Conservation (phyloP, 805 yeast genomes). For the Barnettozyma wickerhamii region DNA sequence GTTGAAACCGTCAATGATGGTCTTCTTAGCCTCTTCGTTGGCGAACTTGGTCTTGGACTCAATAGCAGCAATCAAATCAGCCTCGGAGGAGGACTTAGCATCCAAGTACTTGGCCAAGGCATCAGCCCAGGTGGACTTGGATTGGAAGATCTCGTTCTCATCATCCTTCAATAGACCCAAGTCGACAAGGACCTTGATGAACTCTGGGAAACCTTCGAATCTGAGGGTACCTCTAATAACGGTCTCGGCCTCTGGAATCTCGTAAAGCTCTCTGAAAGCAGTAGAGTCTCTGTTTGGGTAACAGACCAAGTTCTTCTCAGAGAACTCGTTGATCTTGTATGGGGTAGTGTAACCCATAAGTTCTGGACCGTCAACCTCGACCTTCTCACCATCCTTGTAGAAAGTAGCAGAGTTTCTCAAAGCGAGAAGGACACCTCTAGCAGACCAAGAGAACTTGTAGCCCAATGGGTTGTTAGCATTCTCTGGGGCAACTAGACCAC, state of each 20-base stretch:
- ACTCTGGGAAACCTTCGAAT: constrained; percentile 98
- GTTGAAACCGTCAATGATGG: constrained; percentile 81
- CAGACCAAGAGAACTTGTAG: constrained; percentile 98
- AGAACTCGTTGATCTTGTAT: constrained; percentile 92
- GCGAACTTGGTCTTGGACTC: constrained; percentile 76
- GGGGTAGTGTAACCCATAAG: constrained; percentile 95
- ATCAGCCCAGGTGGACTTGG: constrained; percentile 77
- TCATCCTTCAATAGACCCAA: constrained; percentile 87
- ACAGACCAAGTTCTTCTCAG: constrained; percentile 61
- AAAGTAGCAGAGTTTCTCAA: constrained; percentile 89
- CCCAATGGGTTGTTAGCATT: constrained; percentile 97
- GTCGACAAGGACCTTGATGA: constrained; percentile 91
- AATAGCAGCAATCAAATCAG: constrained; percentile 73
- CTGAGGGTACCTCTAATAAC: constrained; percentile 96
- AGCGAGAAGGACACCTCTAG: constrained; percentile 95
- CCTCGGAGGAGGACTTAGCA: constrained; percentile 63
- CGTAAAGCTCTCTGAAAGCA: constrained; percentile 83
- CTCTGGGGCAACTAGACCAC: constrained; percentile 98
- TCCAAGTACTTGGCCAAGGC: constrained; percentile 76
- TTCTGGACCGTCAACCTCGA: constrained; percentile 77
- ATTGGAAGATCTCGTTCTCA: constrained; percentile 52
- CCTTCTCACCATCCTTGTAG: constrained; percentile 83
- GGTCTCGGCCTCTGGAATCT: constrained; percentile 96
- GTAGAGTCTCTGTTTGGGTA: constrained; percentile 99
- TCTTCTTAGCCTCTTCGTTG: constrained; percentile 73